Evolutionary conservation across 805 yeast species (phyloP).

Genomic region (Debaryomyces maramus): DNA sequence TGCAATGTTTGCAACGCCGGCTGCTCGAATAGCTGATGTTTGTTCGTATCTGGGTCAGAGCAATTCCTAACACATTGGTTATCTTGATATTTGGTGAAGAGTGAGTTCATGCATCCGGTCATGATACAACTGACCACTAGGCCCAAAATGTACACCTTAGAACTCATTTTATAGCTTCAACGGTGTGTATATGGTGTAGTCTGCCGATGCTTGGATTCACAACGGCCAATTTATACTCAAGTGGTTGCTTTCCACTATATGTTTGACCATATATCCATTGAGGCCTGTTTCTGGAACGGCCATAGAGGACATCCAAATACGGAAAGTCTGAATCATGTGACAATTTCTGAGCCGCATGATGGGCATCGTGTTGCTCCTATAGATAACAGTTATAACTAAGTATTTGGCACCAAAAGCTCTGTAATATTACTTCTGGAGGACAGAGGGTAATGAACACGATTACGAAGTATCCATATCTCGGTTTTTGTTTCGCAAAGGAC

Average conservation of each 20-base stretch:
- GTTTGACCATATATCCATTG: no score
- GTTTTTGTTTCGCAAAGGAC: no score
- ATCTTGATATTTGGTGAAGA: slow-evolving; percentile 75
- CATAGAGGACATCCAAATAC: background rate
- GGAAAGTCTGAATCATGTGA: background rate
- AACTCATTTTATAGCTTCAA: background rate
- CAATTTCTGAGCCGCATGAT: slow-evolving; percentile 25
- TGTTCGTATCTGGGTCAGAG: slow-evolving; percentile 39
- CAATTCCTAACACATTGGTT: slow-evolving; percentile 67
- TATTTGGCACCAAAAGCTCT: no score
- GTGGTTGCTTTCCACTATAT: no score
- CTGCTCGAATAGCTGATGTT: slow-evolving; percentile 61
- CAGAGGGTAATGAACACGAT: no score
- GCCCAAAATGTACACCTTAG: background rate
- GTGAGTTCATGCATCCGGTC: slow-evolving; percentile 72
- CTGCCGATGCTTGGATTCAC: no score
- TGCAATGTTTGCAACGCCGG: slow-evolving; percentile 79
- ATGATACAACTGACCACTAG: slow-evolving; percentile 52
- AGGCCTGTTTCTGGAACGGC: no score
- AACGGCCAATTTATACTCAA: no score
- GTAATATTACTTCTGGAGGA: no score
- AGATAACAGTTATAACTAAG: no score
- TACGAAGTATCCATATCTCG: no score
- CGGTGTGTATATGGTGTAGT: no score
- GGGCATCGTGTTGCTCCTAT: slow-evolving; percentile 19